Conservation (phyloP, 2,329 filamentous ascomycete genomes). For the Fusarium tricinctum region DNA sequence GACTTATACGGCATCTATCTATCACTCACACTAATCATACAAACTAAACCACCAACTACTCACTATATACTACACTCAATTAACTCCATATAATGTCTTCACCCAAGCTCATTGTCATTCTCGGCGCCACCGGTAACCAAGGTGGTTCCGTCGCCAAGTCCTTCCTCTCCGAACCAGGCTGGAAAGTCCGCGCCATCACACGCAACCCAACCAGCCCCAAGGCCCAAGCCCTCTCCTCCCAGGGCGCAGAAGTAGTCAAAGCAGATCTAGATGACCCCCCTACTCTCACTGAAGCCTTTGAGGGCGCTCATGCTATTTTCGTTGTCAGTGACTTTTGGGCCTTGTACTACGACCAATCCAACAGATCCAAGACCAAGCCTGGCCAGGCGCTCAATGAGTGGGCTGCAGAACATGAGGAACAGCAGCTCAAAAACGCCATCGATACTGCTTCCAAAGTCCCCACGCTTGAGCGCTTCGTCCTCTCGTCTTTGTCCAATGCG, state of each 20-base stretch:
- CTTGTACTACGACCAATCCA: conserved; percentile 22
- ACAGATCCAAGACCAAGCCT: conserved; percentile 24
- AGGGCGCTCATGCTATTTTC: conserved; percentile 43
- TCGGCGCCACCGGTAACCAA: conserved; percentile 42
- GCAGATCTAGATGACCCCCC: conserved; percentile 18
- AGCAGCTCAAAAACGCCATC: conserved; percentile 55
- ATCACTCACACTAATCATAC: neutral
- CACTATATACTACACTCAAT: neutral
- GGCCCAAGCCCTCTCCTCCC: conserved; percentile 15
- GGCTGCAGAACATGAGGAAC: conserved; percentile 51
- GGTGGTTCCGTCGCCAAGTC: conserved; percentile 27
- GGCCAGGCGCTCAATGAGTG: conserved; percentile 37
- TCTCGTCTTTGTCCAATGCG: conserved; percentile 55
- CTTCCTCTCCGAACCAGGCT: conserved; percentile 26
- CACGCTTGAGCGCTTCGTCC: conserved; percentile 56
- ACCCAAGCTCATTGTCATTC: conserved; percentile 27
- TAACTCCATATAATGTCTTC: conserved; percentile 20
- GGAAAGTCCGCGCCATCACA: conserved; percentile 35
- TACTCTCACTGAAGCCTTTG: conserved; percentile 1
- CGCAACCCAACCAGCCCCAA: conserved; percentile 27
- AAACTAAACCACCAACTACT: neutral
- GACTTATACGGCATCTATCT: neutral
- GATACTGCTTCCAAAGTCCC: conserved; percentile 53
- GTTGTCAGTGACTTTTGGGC: conserved; percentile 51
- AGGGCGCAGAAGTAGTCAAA: conserved; percentile 21